Percentiles rank a stretch among this genome's conserved stretches.
Evolutionary conservation across 2,329 filamentous ascomycete genomes (phyloP).

Genomic region (Cadophora gregata): DNA sequence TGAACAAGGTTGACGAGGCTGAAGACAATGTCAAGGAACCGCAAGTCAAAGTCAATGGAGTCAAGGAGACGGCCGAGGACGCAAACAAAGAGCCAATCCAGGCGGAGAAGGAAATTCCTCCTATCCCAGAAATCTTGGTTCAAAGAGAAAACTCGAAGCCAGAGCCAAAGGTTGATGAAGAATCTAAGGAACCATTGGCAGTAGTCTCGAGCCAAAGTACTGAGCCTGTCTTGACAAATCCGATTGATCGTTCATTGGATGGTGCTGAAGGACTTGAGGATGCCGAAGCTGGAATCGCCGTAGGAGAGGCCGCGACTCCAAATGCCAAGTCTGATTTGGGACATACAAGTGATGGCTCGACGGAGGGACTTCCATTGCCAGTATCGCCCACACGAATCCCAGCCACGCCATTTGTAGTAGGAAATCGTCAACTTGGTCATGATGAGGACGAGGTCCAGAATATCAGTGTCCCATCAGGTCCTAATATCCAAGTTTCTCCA

Average conservation of each 20-base stretch:
- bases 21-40: background rate
- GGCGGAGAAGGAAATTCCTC: background rate
- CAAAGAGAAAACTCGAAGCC: slow-evolving; percentile 11
- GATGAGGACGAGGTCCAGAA: slow-evolving; percentile 16
- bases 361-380: background rate
- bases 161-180: background rate
- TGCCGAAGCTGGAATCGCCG: background rate
- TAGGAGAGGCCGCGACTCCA: background rate
- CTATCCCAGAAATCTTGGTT: background rate
- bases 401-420: slow-evolving; percentile 29
- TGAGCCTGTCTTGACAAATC: background rate
- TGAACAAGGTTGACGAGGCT: slow-evolving; percentile 5
- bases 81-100: background rate
- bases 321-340: background rate
- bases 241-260: background rate
- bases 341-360: background rate
- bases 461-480: slow-evolving; percentile 24
- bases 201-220: background rate
- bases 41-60: background rate
- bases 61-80: background rate
- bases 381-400: slow-evolving; percentile 3
- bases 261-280: background rate
- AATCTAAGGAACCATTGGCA: background rate
- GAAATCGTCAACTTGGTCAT: slow-evolving; percentile 28
- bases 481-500: slow-evolving; percentile 34